Evolutionary conservation across 768 basidiomycete species (phyloP), one percentile per base, ranked within the genome.

Genomic region (Wakefieldia striispora): DNA sequence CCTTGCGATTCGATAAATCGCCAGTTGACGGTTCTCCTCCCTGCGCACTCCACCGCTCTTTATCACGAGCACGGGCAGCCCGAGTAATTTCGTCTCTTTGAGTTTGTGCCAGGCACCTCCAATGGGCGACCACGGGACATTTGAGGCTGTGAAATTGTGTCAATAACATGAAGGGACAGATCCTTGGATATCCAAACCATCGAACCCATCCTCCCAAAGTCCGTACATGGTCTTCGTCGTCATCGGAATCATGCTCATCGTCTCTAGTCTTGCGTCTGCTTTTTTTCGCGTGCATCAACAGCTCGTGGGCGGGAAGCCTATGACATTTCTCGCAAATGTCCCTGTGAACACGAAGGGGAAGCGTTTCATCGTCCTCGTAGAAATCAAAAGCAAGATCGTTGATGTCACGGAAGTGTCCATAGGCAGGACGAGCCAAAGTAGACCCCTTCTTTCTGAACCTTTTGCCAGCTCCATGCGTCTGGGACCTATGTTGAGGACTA

Each of bases 171-270:
- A 45, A 38, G 40, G 38, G 49, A 38, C 26, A 37, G 5, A 33
- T 27, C 1, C 1, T 0, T 33, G n/a, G n/a, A 43, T 27, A 38
- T 69, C 23, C 78, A 48, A 63, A 89, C 89, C 91, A 94, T 69
- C 81, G 77, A 54, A 92, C 81, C 91, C 91, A 94, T 23, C 91
- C 91, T 12, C 91, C 91, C 40, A 86, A 69, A 7, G 65, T 62
- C 12, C 53, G 68, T 10, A 82, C 68, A 41, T 69, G 72, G 33
- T 81, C 78, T 33, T 75, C 70, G 37, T 85, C 83, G 17, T 78
- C 81, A 10, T 67, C 60, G 3, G 55, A 47, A 43, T 81, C 84
- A 36, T 77, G 75, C n/a, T 76, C 73, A 7, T 70, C 56, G 19
- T 59, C 61, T 51, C 69, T 72, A 54, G 69, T 75, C 62, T 68